Evolutionary conservation across 805 yeast species (phyloP).

Genomic region (Lipomyces kockii): DNA sequence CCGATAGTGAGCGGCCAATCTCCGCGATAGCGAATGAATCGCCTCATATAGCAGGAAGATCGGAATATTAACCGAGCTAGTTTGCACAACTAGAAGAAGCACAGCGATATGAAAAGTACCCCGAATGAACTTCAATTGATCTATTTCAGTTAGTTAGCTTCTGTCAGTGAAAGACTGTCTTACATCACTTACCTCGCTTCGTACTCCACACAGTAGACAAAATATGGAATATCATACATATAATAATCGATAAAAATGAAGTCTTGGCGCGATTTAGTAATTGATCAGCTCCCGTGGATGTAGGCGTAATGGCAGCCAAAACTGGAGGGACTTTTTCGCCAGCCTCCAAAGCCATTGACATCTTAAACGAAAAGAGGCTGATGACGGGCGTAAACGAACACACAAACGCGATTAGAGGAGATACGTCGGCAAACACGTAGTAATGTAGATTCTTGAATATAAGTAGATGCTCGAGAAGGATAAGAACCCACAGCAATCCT

Average conservation of each 20-base stretch:
- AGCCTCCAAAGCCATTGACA: slow-evolving; percentile 56
- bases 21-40: slow-evolving; percentile 39
- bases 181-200: slow-evolving; percentile 7
- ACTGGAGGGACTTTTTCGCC: slow-evolving; percentile 57
- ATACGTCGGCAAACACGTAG: slow-evolving; percentile 40
- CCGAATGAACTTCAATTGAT: slow-evolving; percentile 21
- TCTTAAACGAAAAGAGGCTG: slow-evolving; percentile 59
- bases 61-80: slow-evolving; percentile 61
- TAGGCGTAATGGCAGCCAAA: slow-evolving; percentile 11
- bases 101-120: slow-evolving; percentile 28
- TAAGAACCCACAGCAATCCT: slow-evolving; percentile 55
- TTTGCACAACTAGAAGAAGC: slow-evolving; percentile 52
- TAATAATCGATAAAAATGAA: slow-evolving; percentile 39
- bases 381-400: slow-evolving; percentile 53
- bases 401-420: slow-evolving; percentile 51
- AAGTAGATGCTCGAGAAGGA: slow-evolving; percentile 50
- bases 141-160: background rate
- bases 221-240: slow-evolving; percentile 23
- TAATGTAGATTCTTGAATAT: slow-evolving; percentile 39
- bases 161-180: slow-evolving; percentile 43
- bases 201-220: slow-evolving; percentile 23
- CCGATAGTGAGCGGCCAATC: slow-evolving; percentile 8
- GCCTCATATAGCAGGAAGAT: slow-evolving; percentile 51
- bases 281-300: slow-evolving; percentile 7
- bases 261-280: slow-evolving; percentile 41